Base-by-base conservation (phyloP, 208 protist species). In the Phytomonas serpens region DNA sequence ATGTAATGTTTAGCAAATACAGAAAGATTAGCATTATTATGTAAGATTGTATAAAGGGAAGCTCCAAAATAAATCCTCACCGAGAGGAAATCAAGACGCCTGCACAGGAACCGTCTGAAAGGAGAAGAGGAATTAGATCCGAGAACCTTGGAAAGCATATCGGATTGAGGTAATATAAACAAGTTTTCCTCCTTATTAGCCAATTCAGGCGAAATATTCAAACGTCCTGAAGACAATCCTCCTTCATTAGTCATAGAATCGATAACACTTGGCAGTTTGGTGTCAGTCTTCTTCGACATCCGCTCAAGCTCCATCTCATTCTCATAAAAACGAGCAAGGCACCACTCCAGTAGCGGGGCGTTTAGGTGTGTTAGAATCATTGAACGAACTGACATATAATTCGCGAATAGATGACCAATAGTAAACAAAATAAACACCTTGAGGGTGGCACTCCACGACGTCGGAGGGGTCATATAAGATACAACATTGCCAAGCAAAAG, bases 291-390 rank as follows among this genome's bases (percentile, higher is more conserved):
- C 36, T 16, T 5, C 33, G 66, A 1, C 34, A 47, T 19, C 13
- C 7, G 40, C 40, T 47, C 40, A 47, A 47, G 40, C 40, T 47
- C 40, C 40, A 19, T 69, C 6, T 78, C 32, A 32, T 57, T 42
- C 16, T 4, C 27, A 27, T n/a, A 52, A 72, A 68, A 81, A n/a
- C 73, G 34, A 11, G 63, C 62, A 4, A 87, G 52, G 61, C 78
- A 87, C 67, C 79, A 80, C 62, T 86, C 82, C 36, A 90, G 70
- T 6, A 82, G 86, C 11, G 87, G 84, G 14, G 69, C 70, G 67
- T 92, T 92, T 51, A 92, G 70, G 52, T 79, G 71, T 14, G 30
- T 37, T 71, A 92, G 67, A 64, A 81, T 72, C 52, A 82, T 69
- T 1, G 29, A 69, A 2, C 72, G 73, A 23, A 82, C 67, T 29